Percentiles rank a stretch among this genome's conserved stretches.
Evolutionary conservation across 768 basidiomycete genomes (phyloP).

Genomic region (Chlorophyllum brunneum): DNA sequence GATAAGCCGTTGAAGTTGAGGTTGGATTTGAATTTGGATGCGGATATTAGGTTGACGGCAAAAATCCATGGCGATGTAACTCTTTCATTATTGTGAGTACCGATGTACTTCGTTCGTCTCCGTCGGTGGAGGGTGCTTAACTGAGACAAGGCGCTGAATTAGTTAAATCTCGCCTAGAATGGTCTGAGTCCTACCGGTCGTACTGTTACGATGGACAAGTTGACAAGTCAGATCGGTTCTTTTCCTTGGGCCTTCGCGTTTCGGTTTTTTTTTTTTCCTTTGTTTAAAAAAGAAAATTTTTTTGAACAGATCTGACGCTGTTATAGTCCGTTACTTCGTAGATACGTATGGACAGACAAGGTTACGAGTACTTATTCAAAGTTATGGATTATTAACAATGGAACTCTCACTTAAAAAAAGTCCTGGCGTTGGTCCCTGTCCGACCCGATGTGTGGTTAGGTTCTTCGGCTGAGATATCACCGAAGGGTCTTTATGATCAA

Average conservation of each 20-base stretch:
- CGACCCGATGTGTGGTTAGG: too few relatives aligned
- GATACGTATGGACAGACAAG: not conserved
- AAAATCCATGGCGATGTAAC: slow-evolving; percentile 31
- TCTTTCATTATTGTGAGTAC: slow-evolving; percentile 26
- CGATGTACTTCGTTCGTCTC: not conserved
- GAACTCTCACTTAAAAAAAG: not conserved
- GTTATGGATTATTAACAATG: not conserved
- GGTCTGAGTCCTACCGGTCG: too few relatives aligned
- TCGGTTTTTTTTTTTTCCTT: not conserved
- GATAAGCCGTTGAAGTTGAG: slow-evolving; percentile 23
- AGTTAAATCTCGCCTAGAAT: slow-evolving; percentile 2
- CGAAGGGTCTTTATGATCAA: slow-evolving; percentile 14
- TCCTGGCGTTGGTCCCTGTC: not conserved
- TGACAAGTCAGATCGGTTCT: too few relatives aligned
- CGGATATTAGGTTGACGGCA: slow-evolving; percentile 30
- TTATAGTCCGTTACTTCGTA: not conserved
- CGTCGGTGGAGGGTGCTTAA: slow-evolving; percentile 2
- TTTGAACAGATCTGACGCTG: not conserved
- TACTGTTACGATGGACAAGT: too few relatives aligned
- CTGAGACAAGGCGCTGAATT: slow-evolving; percentile 12
- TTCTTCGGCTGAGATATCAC: not conserved
- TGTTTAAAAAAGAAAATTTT: not conserved
- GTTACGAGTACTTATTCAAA: not conserved
- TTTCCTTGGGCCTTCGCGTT: not conserved
- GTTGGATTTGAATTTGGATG: slow-evolving; percentile 31